Conservation (phyloP, 2,329 filamentous ascomycete genomes). For the Colletotrichum sp. region DNA sequence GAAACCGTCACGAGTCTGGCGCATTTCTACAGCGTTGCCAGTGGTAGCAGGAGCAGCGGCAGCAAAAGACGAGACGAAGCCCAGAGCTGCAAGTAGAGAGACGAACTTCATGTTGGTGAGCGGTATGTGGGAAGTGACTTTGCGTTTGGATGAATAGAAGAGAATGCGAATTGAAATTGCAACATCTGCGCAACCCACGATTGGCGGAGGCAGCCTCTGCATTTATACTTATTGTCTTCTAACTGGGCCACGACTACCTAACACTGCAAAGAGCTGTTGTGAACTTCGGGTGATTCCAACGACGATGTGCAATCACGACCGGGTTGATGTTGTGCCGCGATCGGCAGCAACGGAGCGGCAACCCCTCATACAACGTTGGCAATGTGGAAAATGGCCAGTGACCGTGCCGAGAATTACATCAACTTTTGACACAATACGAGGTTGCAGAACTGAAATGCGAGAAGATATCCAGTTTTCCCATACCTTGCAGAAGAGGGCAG, state of each 20-base stretch:
- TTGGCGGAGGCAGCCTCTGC: not conserved
- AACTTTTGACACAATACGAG: not conserved
- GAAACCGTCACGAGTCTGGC: not conserved
- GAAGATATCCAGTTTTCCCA: not conserved
- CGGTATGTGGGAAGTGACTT: fast-evolving
- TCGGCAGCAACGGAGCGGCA: not conserved
- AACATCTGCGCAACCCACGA: not conserved
- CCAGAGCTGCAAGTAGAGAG: not conserved
- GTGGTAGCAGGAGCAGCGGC: not conserved
- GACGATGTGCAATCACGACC: not conserved
- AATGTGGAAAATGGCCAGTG: not conserved
- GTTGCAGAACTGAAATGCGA: not conserved
- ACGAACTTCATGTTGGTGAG: not conserved
- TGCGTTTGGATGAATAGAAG: not conserved
- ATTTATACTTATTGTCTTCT: not conserved
- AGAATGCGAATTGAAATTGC: not conserved
- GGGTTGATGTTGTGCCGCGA: not conserved
- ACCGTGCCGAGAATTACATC: not conserved
- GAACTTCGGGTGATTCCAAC: not conserved
- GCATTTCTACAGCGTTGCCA: not conserved
- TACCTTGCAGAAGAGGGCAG: not conserved
- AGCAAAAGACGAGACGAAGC: not conserved
- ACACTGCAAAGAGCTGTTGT: fast-evolving
- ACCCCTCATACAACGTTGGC: not conserved
- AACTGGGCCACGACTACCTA: not conserved